Evolutionary conservation across 2,329 filamentous ascomycete species (phyloP).

Genomic region (Colletotrichum scovillei): DNA sequence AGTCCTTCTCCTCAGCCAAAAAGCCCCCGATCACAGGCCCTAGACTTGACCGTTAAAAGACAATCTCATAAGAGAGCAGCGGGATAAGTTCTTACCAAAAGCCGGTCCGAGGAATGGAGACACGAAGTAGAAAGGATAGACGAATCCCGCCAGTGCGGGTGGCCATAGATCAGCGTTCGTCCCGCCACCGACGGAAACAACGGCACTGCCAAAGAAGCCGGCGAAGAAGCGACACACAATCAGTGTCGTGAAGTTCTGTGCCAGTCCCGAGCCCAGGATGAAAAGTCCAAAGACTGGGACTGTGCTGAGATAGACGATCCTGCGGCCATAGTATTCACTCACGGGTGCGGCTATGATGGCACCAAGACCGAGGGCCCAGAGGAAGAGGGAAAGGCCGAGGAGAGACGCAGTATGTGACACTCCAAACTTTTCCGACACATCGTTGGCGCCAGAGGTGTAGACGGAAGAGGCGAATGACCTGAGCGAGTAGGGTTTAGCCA

Average conservation of each 20-base stretch:
- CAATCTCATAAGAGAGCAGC: background rate
- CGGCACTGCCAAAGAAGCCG: background rate
- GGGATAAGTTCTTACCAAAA: background rate
- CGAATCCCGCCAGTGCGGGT: background rate
- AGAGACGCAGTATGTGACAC: background rate
- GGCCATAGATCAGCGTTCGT: background rate
- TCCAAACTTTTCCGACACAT: background rate
- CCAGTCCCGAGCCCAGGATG: background rate
- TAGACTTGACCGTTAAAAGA: background rate
- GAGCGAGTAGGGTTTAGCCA: background rate
- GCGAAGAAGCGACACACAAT: background rate
- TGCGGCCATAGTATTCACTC: background rate
- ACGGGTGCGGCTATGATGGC: background rate
- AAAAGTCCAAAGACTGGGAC: background rate
- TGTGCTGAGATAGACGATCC: background rate
- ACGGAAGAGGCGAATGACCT: background rate
- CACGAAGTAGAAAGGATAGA: background rate
- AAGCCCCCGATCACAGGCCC: background rate
- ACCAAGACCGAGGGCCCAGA: background rate
- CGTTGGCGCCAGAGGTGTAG: background rate
- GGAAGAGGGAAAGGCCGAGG: background rate
- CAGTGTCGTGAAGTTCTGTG: background rate
- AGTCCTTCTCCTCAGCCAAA: background rate
- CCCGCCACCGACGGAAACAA: background rate
- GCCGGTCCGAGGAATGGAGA: background rate